Base-by-base conservation (phyloP, 129 eudicot species). In the Artemisia tridentata region DNA sequence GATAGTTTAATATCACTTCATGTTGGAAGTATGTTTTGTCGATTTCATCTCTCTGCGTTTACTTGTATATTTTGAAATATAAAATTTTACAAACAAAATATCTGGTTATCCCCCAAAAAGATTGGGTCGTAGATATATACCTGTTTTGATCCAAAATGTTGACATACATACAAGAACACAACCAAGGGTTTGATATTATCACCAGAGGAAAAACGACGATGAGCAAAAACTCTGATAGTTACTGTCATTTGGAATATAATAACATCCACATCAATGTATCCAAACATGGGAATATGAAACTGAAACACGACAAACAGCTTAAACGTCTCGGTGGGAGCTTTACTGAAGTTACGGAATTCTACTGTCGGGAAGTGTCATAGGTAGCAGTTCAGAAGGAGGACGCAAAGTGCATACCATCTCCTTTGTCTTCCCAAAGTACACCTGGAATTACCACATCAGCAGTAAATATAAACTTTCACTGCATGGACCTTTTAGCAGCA, bases 371-470 rank as follows among this genome's bases (percentile, higher is more conserved):
- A 87, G 79, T 69, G 76, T 70, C 80, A 81, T 77, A 41, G 84
- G 77, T 52, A 82, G 78, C 19, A 95, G 53, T 66, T 95, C 99
- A 54, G 89, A 23, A 19, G 99, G 96, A 14, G 99, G 96, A 20
- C 96, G 91, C 55, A 90, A 74, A 5, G 91, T 95, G 82, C 99
- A 95, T 57, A 95, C 91, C 99, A 95, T 95, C 80, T 95, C 99
- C 68, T 86, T 95, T 31, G 99, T 95, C 79, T 90, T 95, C 79
- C 99, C 99, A 84, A 95, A 95, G 75, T 95, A 95, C 65, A 90
- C 99, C 99, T 95, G 85, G 51, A 74, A 43, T 70, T 62, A 19
- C 68, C 66, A 48, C 25, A 67, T 17, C 6, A 56, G 11, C 41
- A 54, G 18, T 65, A 45, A 49, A 12, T 38, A 5, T 5, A 49